A percentile compares a stretch with the other conserved stretches of the same genome.
Conservation (phyloP, 2,329 filamentous ascomycete species). For the Fusarium xylarioides region DNA sequence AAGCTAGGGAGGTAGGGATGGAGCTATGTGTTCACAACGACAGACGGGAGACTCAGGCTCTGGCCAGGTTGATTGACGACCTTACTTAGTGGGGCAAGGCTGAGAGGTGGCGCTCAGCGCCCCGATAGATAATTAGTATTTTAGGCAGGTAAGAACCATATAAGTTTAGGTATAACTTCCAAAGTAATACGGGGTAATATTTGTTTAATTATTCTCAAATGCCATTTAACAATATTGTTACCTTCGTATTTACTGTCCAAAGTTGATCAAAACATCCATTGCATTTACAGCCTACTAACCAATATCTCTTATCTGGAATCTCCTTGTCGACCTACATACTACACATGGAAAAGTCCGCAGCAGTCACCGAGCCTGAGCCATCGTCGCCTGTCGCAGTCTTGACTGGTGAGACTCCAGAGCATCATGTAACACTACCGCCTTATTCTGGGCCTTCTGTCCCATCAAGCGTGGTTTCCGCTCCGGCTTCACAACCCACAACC, state of each 20-base stretch:
- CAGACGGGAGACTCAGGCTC: background rate
- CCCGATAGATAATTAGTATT: background rate
- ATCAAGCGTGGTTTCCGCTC: background rate
- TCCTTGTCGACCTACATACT: background rate
- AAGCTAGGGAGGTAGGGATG: constrained; percentile 6
- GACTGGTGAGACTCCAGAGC: background rate
- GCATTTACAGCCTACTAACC: background rate
- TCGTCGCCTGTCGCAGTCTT: background rate
- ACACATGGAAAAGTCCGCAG: constrained; percentile 1
- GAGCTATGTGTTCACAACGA: constrained; percentile 28
- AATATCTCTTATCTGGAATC: background rate
- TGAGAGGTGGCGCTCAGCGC: background rate
- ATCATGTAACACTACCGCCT: constrained; percentile 28
- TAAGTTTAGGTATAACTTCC: background rate
- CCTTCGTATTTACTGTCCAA: background rate
- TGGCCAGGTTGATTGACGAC: background rate
- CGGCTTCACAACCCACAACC: background rate
- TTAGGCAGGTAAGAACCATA: background rate
- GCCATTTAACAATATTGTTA: background rate
- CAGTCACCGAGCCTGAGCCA: background rate
- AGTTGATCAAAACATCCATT: background rate
- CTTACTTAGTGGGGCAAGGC: background rate
- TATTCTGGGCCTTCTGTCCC: constrained; percentile 37
- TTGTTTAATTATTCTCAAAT: background rate
- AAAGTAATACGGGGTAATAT: background rate